Conservation (phyloP, 2,329 filamentous ascomycete genomes). For the Cladosporium sp. region DNA sequence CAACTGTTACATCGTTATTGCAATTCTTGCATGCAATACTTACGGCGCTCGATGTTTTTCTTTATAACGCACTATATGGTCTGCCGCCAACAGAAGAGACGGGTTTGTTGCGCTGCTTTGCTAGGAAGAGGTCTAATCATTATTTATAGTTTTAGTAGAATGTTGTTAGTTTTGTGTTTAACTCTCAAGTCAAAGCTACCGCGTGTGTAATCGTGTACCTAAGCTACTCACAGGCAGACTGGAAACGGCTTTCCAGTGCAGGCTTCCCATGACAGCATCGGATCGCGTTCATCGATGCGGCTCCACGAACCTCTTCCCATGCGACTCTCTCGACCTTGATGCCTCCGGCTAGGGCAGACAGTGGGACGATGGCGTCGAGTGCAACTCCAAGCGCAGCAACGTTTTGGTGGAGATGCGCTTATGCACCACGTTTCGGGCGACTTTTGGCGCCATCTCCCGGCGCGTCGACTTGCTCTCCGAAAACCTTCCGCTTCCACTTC, state of each 20-base stretch:
- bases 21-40: neutral
- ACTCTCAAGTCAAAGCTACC: neutral
- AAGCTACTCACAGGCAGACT: neutral
- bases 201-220: neutral
- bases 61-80: neutral
- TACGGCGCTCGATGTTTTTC: neutral
- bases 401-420: slow-evolving; percentile 5
- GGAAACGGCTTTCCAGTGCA: neutral
- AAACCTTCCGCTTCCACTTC: neutral
- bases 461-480: slow-evolving; percentile 5
- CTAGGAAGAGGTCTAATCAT: neutral
- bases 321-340: neutral
- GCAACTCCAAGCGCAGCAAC: slow-evolving; percentile 2
- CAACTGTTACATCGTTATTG: slow-evolving; percentile 1
- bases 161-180: neutral
- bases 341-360: neutral
- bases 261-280: neutral
- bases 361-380: neutral
- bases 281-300: neutral
- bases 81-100: neutral
- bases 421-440: neutral
- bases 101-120: neutral
- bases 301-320: neutral
- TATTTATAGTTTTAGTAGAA: neutral
- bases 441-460: neutral